Conservation (phyloP, 495 filamentous ascomycete species). For the Xylaria curta region DNA sequence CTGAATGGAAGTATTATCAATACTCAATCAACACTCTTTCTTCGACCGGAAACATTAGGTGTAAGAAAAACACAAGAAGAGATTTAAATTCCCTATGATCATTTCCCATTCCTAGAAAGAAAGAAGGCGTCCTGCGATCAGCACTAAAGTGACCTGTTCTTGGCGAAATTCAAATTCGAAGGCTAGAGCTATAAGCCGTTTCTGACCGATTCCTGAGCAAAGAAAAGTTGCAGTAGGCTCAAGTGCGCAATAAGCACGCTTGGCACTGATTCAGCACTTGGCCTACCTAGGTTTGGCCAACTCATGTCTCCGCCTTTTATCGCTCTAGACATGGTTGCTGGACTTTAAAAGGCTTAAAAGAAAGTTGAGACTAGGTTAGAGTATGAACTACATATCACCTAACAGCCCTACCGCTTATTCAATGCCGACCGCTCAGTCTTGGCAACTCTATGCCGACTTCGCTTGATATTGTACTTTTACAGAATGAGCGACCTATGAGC, state of each 20-base stretch:
- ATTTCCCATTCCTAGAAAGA: too few species aligned
- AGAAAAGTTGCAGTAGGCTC: not conserved
- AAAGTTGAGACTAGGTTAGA: not conserved
- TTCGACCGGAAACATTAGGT: not conserved
- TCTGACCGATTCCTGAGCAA: not conserved
- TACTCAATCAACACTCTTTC: not conserved
- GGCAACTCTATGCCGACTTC: not conserved
- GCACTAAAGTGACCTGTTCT: not conserved
- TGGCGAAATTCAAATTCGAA: not conserved
- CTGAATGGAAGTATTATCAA: not conserved
- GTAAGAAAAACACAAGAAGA: not conserved
- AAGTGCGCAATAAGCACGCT: not conserved
- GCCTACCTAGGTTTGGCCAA: not conserved
- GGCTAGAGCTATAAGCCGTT: not conserved
- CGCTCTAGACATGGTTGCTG: not conserved
- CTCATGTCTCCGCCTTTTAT: not conserved
- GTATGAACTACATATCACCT: not conserved
- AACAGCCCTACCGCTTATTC: not conserved
- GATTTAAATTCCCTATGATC: too few species aligned
- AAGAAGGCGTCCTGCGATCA: not conserved
- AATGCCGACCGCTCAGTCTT: not conserved
- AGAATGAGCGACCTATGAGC: not conserved
- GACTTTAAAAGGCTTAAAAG: not conserved
- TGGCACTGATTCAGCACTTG: not conserved
- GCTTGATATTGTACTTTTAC: not conserved